phyloP scores from a whole-genome alignment of 2,329 filamentous ascomycete genomes.

The Hymenoscyphus infarciens region DNA sequence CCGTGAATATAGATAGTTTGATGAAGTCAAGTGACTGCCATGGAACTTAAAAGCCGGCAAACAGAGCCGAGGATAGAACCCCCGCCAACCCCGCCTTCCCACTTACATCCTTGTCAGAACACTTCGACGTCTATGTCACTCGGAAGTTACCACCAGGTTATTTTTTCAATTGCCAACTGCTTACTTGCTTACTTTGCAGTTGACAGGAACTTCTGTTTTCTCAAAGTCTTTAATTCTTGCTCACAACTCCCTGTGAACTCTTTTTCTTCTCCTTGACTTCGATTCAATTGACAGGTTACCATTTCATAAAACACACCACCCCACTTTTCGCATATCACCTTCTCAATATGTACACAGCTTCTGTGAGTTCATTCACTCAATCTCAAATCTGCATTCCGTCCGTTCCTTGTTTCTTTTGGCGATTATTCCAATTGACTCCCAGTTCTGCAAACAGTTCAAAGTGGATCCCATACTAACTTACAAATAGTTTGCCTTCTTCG shows the following conservation, averaged over 20 bases:
- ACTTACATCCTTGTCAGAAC: not conserved
- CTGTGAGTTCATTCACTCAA: conserved; percentile 30
- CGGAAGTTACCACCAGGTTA: not conserved
- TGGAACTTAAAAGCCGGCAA: not conserved
- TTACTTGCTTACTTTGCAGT: not conserved
- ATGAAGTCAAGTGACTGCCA: not conserved
- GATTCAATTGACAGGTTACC: not conserved
- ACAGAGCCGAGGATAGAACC: not conserved
- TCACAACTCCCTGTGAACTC: not conserved
- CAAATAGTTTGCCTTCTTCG: conserved; percentile 61
- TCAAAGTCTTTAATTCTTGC: not conserved
- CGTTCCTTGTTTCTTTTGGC: no score
- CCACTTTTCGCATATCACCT: no score
- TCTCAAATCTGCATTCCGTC: not conserved
- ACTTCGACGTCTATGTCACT: not conserved
- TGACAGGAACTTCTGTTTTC: not conserved
- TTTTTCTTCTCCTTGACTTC: not conserved
- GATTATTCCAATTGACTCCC: not conserved
- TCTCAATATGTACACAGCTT: conserved; percentile 52
- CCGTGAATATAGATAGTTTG: not conserved
- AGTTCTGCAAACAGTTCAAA: not conserved
- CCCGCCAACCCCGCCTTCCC: conserved; percentile 1
- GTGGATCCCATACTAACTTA: not conserved
- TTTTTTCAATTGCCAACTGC: not conserved
- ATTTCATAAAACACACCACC: not conserved